phyloP scores from a whole-genome alignment of 441 rosid genomes.

The Mallotus japonicus region DNA sequence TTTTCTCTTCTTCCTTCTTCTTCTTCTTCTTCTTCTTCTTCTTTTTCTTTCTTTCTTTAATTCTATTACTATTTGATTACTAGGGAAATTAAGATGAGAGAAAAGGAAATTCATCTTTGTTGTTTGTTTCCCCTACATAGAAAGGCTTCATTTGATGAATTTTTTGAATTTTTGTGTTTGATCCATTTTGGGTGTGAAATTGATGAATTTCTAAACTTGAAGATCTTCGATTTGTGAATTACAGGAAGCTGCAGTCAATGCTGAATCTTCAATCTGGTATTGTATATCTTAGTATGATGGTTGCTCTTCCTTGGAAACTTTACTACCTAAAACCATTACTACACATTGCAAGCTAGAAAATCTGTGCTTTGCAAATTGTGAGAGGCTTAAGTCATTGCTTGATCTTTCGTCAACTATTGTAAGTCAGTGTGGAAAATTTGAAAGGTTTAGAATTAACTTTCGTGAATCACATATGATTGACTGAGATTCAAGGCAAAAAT shows the following conservation, averaged over 20 bases:
- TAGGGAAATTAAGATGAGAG: too few relatives aligned
- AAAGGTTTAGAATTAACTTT: conserved; percentile 8
- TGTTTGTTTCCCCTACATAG: too few relatives aligned
- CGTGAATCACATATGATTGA: conserved; percentile 5
- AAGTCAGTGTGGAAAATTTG: conserved; percentile 25
- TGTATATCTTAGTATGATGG: conserved; percentile 24
- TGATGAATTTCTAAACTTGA: conserved; percentile 27
- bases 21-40: fast-evolving
- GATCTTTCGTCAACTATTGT: conserved; percentile 34
- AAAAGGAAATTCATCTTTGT: too few relatives aligned
- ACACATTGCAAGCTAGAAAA: conserved; percentile 29
- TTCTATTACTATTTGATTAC: too few relatives aligned
- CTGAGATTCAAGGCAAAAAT: conserved; percentile 16
- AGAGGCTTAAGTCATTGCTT: conserved; percentile 42
- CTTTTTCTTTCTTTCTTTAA: too few relatives aligned
- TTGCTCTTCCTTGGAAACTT: conserved; percentile 36
- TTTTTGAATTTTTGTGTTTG: too few relatives aligned
- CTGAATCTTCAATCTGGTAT: conserved; percentile 41
- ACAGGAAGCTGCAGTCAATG: conserved; percentile 41
- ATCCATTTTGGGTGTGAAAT: too few relatives aligned
- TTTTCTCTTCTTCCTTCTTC: too few relatives aligned
- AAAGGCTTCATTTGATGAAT: too few relatives aligned
- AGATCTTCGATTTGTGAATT: conserved; percentile 28
- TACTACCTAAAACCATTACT: conserved; percentile 32
- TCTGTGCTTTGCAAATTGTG: conserved; percentile 34